Conservation (phyloP, 495 filamentous ascomycete species). For the Penicillium canescens region DNA sequence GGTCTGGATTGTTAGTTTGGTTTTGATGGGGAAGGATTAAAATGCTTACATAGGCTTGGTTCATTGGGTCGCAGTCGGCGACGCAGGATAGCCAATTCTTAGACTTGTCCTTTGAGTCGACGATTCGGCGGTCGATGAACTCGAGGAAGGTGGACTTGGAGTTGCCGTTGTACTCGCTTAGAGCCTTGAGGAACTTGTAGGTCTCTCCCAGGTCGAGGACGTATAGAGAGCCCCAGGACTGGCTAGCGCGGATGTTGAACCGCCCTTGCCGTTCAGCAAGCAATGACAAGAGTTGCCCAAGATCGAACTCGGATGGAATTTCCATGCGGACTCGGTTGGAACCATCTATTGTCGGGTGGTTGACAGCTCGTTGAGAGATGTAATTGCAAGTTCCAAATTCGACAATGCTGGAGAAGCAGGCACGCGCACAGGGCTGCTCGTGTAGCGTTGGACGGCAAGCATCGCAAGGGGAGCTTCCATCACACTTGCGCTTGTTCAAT, state of each 20-base stretch:
- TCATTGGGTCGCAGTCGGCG: conserved; percentile 46
- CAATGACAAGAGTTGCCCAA: conserved; percentile 42
- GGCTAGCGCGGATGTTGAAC: conserved; percentile 51
- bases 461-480: conserved; percentile 50
- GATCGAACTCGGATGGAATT: conserved; percentile 43
- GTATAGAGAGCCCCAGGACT: conserved; percentile 47
- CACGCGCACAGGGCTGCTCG: conserved; percentile 49
- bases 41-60: conserved; percentile 39
- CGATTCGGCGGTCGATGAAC: conserved; percentile 48
- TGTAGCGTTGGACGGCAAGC: conserved; percentile 49
- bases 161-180: conserved; percentile 50
- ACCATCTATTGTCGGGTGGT: conserved; percentile 42
- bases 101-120: conserved; percentile 50
- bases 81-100: conserved; percentile 51
- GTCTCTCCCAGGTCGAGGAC: conserved; percentile 45
- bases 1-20: conserved; percentile 31
- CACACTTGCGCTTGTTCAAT: conserved; percentile 52
- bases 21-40: neutral
- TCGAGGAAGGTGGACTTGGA: conserved; percentile 47
- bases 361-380: conserved; percentile 52
- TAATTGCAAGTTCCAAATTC: conserved; percentile 53
- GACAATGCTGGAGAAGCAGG: conserved; percentile 51
- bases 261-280: conserved; percentile 43
- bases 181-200: conserved; percentile 43
- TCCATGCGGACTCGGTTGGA: conserved; percentile 38